Conservation (phyloP, 2,329 filamentous ascomycete genomes). For the Colletotrichum sp. region DNA sequence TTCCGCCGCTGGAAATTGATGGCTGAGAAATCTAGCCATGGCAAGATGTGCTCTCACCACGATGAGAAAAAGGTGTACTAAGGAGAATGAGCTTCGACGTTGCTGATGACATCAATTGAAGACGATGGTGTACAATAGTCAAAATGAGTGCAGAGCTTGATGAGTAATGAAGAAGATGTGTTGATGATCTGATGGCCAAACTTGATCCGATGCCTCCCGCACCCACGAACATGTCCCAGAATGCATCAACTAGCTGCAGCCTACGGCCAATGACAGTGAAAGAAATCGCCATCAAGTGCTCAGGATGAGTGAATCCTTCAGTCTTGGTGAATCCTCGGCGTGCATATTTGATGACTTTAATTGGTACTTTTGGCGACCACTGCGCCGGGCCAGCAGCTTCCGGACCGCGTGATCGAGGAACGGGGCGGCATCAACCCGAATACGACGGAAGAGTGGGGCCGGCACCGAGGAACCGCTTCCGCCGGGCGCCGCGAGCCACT, state of each 20-base stretch:
- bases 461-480: neutral
- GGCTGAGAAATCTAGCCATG: slow-evolving; percentile 9
- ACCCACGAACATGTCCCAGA: fast-evolving
- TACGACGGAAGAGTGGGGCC: slow-evolving; percentile 2
- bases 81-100: neutral
- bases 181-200: neutral
- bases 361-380: neutral
- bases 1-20: slow-evolving; percentile 6
- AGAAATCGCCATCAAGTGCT: neutral
- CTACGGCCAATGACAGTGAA: neutral
- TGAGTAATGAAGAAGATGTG: neutral
- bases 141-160: neutral
- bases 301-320: neutral
- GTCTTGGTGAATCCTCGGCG: neutral
- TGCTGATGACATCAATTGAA: fast-evolving
- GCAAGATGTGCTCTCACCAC: slow-evolving; percentile 19
- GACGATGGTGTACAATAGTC: neutral
- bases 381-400: neutral
- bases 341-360: fast-evolving
- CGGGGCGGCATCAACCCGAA: neutral
- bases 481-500: neutral
- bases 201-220: neutral
- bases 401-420: neutral
- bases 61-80: slow-evolving; percentile 14
- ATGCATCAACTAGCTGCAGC: neutral